Evolutionary conservation across 2,329 filamentous ascomycete species (phyloP).

Genomic region (Venturia oleaginea): DNA sequence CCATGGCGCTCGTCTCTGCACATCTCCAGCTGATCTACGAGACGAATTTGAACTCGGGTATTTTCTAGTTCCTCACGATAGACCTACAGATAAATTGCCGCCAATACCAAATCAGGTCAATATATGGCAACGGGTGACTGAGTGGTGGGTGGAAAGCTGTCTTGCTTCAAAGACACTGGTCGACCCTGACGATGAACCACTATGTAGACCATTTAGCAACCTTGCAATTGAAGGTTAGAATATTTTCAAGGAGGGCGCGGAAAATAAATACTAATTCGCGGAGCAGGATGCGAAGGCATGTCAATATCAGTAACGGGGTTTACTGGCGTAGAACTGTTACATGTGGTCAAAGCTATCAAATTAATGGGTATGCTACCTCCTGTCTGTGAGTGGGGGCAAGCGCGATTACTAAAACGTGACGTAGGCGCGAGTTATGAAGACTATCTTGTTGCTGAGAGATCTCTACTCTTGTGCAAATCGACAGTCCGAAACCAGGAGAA

Average conservation of each 20-base stretch:
- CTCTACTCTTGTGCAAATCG: constrained; percentile 66
- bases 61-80: constrained; percentile 39
- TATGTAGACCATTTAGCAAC: constrained; percentile 66
- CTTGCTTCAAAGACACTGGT: constrained; percentile 66
- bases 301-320: constrained; percentile 76
- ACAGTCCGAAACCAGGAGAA: constrained; percentile 58
- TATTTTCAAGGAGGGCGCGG: constrained; percentile 14
- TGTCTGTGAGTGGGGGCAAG: background rate
- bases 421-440: constrained; percentile 70
- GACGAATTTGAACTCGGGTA: constrained; percentile 22
- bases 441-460: constrained; percentile 60
- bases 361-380: constrained; percentile 48
- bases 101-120: constrained; percentile 28
- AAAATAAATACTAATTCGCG: constrained; percentile 15
- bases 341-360: constrained; percentile 66
- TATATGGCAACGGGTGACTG: constrained; percentile 51
- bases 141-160: constrained; percentile 90
- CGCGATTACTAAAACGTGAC: background rate
- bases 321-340: constrained; percentile 71
- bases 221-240: constrained; percentile 53
- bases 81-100: constrained; percentile 26
- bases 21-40: constrained; percentile 7
- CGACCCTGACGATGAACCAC: constrained; percentile 58
- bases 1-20: constrained; percentile 32
- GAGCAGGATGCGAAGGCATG: constrained; percentile 54